Base-by-base conservation (phyloP, 2,329 filamentous ascomycete genomes). In the Kalmusia sp. region DNA sequence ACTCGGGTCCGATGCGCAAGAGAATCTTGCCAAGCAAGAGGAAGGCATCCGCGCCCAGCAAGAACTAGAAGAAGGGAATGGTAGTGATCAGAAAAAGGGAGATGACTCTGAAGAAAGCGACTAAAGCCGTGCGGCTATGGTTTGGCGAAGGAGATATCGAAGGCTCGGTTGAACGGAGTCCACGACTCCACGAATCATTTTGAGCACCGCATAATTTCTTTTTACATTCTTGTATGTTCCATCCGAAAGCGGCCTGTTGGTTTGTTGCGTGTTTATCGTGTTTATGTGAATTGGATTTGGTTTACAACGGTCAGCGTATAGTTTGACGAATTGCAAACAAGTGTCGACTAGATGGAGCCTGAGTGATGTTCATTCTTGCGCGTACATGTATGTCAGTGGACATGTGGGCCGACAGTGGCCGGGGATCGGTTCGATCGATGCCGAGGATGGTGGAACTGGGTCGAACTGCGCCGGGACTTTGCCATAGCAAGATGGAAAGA, bases 1-100 rank as follows among this genome's bases (percentile, higher is more conserved):
- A 34, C 75, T 87, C 57, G 75, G 82, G 21, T 62, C 70, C 52
- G 59, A 41, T 2, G 62, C 67, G 0, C 62, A 70, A 56, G 63
- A 71, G 17, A 63, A 57, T 21, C 58, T 74, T 30, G 60, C 66
- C 4, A 51, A 70, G 33, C 68, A 73, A 35, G 71, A 75, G 55
- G 63, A 64, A 46, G 67, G 59, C 24, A 55, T 55, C 22, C 43
- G 49, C 28, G 43, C 39, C 4, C 37, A 55, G 28, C 39, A 44
- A 6, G 41, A 44, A 33, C 24, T 39, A 11, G 49, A 49, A 19
- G 43, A 27, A 8, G 22, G 15, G 12, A 22, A 39, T 17, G 27
- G 21, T n/a, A 15, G 19, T 9, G 37, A 41, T 7, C 22, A 27
- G 22, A 14, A 27, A 14, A 2, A 15, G 22, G 31, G 25, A 25